Evolutionary conservation across 257 asterid genomes (phyloP).

Genomic region (Solanum piurae): DNA sequence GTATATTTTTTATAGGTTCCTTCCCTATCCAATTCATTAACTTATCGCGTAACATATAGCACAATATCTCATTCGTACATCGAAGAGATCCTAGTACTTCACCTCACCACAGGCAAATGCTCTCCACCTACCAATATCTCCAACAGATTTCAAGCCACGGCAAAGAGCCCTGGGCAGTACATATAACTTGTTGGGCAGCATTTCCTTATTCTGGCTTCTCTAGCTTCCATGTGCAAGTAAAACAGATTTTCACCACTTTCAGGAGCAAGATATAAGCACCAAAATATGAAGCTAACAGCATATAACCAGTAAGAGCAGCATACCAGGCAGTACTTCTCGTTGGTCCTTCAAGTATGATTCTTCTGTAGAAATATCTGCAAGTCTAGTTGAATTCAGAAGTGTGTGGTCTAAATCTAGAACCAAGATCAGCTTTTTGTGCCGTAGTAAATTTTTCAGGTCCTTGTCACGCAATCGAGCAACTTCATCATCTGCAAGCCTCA

Average conservation of each 20-base stretch:
- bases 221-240: neutral
- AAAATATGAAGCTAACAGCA: neutral
- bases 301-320: neutral
- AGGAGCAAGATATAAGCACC: neutral
- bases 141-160: neutral
- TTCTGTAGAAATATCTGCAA: conserved; percentile 40
- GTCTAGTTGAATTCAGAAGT: conserved; percentile 59
- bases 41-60: neutral
- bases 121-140: neutral
- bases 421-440: conserved; percentile 49
- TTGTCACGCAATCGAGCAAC: conserved; percentile 58
- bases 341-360: conserved; percentile 46
- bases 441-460: conserved; percentile 51
- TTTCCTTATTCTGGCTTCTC: neutral
- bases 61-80: neutral
- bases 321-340: conserved; percentile 59
- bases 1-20: neutral
- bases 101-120: neutral
- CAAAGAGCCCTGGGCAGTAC: neutral
- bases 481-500: conserved; percentile 65
- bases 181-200: neutral
- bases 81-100: neutral
- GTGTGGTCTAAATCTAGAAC: conserved; percentile 94
- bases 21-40: neutral
- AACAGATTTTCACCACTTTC: neutral